Conservation (phyloP, 495 filamentous ascomycete species). For the Echria macrotheca region DNA sequence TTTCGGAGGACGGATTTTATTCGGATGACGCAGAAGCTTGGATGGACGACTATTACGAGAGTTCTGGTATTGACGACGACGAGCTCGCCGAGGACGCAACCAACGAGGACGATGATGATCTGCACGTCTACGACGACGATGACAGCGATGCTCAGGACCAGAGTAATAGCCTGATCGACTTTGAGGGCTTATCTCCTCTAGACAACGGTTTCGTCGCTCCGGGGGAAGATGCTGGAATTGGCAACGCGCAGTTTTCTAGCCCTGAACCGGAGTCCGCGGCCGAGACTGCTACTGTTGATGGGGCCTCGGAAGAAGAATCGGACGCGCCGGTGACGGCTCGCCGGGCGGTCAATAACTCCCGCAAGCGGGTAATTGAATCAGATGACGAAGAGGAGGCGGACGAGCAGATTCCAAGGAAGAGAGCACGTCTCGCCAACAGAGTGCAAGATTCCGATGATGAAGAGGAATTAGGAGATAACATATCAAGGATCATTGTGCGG, state of each 20-base stretch:
- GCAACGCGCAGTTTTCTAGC: constrained; percentile 19
- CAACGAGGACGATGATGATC: constrained; percentile 16
- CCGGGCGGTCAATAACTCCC: neutral
- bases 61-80: constrained; percentile 28
- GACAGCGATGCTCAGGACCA: constrained; percentile 4
- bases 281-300: constrained; percentile 11
- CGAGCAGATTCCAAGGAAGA: constrained; percentile 10
- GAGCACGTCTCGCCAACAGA: neutral
- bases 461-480: too few relatives aligned
- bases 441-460: neutral
- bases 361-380: constrained; percentile 11
- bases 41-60: constrained; percentile 24
- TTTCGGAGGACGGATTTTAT: constrained; percentile 1
- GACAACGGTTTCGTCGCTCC: neutral
- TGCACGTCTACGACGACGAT: constrained; percentile 13
- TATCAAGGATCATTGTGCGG: neutral
- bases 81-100: constrained; percentile 13
- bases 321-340: neutral
- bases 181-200: neutral
- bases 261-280: too few relatives aligned
- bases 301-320: constrained; percentile 8
- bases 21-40: neutral
- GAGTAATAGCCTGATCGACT: neutral
- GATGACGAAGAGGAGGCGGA: constrained; percentile 15
- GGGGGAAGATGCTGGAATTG: constrained; percentile 4